Evolutionary conservation across 2,329 filamentous ascomycete species (phyloP), one percentile per base, ranked within the genome.

Genomic region (Aspergillus pseudoterreus): DNA sequence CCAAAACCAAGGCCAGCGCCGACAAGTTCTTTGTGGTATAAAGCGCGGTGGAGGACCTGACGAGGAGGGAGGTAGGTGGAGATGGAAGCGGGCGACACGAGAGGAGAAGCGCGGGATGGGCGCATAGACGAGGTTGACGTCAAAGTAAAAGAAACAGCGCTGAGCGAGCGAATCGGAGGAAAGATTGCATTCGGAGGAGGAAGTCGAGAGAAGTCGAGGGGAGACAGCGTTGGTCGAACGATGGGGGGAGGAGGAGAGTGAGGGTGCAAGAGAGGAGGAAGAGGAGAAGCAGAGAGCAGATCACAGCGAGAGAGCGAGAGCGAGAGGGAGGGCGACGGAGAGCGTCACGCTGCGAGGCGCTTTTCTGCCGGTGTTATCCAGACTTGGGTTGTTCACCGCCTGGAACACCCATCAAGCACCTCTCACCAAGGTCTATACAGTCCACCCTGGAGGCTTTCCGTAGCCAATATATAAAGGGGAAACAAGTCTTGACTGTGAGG

Each of bases 71-170:
- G 45, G 49, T 49, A 49, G 47, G 53, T 52, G 54, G 59, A 61
- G 63, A 56, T 61, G 63, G 57, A 69, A 63, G 64, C 60, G 63
- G 64, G 65, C 62, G 64, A 62, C 56, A 66, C 60, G 60, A 69
- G 55, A 55, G 60, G 51, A 64, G 61, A 56, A 63, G 59, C 57
- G 66, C 59, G 61, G 60, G 54, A 63, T 53, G 57, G 59, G 57
- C 62, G 63, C 69, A 71, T 70, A 62, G 63, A 58, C 51, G 42
- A 62, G 58, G 54, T 60, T 51, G 47, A 50, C 49, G 54, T 53
- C 42, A 47, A 51, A 49, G 44, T 35, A 38, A 47, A 24, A 45
- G 51, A 47, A 52, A 39, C 44, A 51, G 49, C 50, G 33, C 50
- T 30, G 45, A 57, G 43, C 45, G 49, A 52, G 47, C 19, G 50